Evolutionary conservation across 2,329 filamentous ascomycete genomes (phyloP), one percentile per base, ranked within the genome.

Genomic region (Penicillium sclerotiorum): DNA sequence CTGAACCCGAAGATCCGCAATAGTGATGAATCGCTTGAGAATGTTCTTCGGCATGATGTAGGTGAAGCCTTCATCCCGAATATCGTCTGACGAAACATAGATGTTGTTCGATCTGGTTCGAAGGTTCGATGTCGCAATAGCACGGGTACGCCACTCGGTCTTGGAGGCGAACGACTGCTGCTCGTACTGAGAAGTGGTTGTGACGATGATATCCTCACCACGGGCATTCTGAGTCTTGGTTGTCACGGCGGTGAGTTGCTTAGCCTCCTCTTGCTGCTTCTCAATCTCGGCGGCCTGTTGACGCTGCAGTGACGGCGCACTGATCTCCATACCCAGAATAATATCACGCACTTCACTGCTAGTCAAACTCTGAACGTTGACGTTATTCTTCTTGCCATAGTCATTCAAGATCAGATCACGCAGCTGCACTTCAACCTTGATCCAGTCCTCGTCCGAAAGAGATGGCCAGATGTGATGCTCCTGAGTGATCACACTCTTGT

Each of bases 31-130:
- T 58, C 90, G 89, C 81, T 96, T 96, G 64, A 99, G 82, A 41
- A 99, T 87, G 71, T 99, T 99, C 83, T 97, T 99, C 1, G 94
- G 94, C 90, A 99, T 96, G 64, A 99, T 89, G 65, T 97, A 99
- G 1, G 93, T 99, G 67, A 89, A 88, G 32, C 92, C 90, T 52
- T 96, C 91, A 57, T 94, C 84, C 46, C 91, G 89, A 58, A 93
- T 89, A 68, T 97, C 94, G 46, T 96, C 91, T 0, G 92, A 94
- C 7, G 94, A 96, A 61, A 99, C 95, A 72, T 97, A 99, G 65
- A 99, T 96, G 74, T 99, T 96, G 81, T 97, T 99, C 42, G 94
- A 85, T 58, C 94, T 82, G 40, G 92, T 96, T 38, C 93, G 87
- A 57, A 99, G 77, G 71, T 99, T 99, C 20, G 92, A 95, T 2